phyloP scores from a whole-genome alignment of 495 filamentous ascomycete species.

The Copromyces sp. region DNA sequence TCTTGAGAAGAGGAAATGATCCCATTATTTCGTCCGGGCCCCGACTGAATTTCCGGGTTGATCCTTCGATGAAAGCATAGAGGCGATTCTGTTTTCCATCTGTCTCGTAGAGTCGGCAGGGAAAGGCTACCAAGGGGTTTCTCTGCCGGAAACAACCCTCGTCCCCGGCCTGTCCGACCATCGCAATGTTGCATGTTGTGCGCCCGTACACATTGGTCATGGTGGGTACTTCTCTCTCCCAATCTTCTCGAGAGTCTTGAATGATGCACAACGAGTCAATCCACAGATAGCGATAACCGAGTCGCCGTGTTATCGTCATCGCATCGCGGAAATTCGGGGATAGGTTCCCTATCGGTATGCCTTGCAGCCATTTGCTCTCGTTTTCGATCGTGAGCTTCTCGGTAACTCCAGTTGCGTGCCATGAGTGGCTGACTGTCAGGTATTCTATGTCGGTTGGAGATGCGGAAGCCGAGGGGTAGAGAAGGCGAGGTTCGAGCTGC shows the following conservation, averaged over 20 bases:
- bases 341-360: not conserved
- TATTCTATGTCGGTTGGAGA: not conserved
- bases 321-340: conserved; percentile 9
- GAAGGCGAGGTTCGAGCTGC: not conserved
- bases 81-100: not conserved
- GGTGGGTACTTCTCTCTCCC: not conserved
- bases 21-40: not conserved
- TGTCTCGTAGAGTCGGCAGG: not conserved
- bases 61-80: not conserved
- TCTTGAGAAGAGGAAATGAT: not conserved
- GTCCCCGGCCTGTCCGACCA: not conserved
- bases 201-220: not conserved
- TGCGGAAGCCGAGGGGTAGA: not conserved
- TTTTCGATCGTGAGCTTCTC: not conserved
- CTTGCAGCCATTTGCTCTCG: not conserved
- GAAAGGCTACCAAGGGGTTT: not conserved
- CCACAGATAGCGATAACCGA: conserved; percentile 14
- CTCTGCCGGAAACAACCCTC: not conserved
- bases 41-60: not conserved
- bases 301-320: conserved; percentile 7
- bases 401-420: not conserved
- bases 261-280: conserved; percentile 18
- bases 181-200: not conserved
- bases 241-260: conserved; percentile 4
- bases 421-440: not conserved